These are phyloP conservation scores for Aspergillus spinulosporus DNA, from an alignment of 2,329 filamentous ascomycete genomes.

Conservation along the genomic window DNA sequence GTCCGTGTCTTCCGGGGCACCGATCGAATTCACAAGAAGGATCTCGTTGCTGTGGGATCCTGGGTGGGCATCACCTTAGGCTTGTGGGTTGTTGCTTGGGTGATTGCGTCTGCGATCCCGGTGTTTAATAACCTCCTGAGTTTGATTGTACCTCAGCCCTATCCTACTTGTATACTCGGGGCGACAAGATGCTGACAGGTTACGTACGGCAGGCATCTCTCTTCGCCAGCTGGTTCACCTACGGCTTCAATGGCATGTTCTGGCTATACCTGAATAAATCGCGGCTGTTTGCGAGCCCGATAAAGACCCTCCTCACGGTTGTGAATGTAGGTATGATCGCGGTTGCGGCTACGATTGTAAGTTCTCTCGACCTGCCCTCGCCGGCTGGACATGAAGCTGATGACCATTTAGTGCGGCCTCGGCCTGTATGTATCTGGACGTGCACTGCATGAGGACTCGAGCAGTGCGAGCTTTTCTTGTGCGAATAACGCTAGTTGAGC, in stretches of 20 bases:
- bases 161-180: too few relatives aligned
- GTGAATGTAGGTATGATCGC: constrained; percentile 28
- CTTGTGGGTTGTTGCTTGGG: constrained; percentile 63
- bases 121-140: constrained; percentile 68
- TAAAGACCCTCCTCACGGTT: constrained; percentile 31
- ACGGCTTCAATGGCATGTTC: constrained; percentile 38
- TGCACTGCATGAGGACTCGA: constrained; percentile 34
- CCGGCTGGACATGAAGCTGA: background rate
- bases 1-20: constrained; percentile 63
- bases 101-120: constrained; percentile 69
- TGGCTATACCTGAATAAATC: constrained; percentile 40
- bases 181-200: background rate
- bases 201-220: constrained; percentile 47
- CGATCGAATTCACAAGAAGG: constrained; percentile 55
- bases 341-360: constrained; percentile 27
- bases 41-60: constrained; percentile 52
- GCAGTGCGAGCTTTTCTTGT: constrained; percentile 35
- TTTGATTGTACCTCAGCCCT: constrained; percentile 48
- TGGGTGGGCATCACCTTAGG: constrained; percentile 60
- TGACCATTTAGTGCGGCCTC: constrained; percentile 28
- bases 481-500: constrained; percentile 26
- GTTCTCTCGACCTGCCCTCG: constrained; percentile 2
- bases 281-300: constrained; percentile 31
- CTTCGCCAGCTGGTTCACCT: constrained; percentile 70
- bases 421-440: constrained; percentile 38